These are phyloP conservation scores for Fusarium lyarnte DNA, from an alignment of 2,329 filamentous ascomycete species.

Conservation along the genomic window DNA sequence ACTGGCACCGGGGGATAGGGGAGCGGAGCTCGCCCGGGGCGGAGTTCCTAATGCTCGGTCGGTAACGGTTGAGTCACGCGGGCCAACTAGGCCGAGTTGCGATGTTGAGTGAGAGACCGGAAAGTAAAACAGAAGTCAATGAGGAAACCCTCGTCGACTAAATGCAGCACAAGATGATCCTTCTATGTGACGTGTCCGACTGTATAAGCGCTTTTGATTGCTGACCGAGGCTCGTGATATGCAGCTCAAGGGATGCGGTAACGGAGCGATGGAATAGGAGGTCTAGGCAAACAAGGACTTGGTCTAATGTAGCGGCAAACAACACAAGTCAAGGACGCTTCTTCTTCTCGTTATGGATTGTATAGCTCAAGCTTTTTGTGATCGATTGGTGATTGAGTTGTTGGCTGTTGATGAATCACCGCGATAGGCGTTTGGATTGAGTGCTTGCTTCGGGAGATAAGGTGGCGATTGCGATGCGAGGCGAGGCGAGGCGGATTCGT, in stretches of 20 bases:
- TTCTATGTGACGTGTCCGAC: conserved; percentile 20
- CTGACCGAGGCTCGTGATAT: conserved; percentile 17
- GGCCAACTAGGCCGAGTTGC: conserved; percentile 30
- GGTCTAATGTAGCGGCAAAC: conserved; percentile 31
- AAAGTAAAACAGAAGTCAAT: conserved; percentile 19
- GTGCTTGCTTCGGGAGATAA: conserved; percentile 37
- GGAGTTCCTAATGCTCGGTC: conserved; percentile 38
- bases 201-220: conserved; percentile 19
- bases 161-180: conserved; percentile 30
- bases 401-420: conserved; percentile 32
- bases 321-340: conserved; percentile 43
- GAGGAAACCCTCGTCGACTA: conserved; percentile 42
- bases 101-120: conserved; percentile 14
- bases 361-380: conserved; percentile 33
- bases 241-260: conserved; percentile 13
- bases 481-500: conserved; percentile 41
- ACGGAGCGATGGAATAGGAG: conserved; percentile 19
- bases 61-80: conserved; percentile 39
- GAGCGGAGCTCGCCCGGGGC: conserved; percentile 46
- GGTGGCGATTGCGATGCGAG: conserved; percentile 32
- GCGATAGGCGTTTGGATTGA: conserved; percentile 29
- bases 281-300: conserved; percentile 33
- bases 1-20: conserved; percentile 42
- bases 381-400: conserved; percentile 17
- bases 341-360: conserved; percentile 47